Evolutionary conservation across 495 filamentous ascomycete species (phyloP), one percentile per base, ranked within the genome.

Genomic region (Hypoxylon lenormandii): DNA sequence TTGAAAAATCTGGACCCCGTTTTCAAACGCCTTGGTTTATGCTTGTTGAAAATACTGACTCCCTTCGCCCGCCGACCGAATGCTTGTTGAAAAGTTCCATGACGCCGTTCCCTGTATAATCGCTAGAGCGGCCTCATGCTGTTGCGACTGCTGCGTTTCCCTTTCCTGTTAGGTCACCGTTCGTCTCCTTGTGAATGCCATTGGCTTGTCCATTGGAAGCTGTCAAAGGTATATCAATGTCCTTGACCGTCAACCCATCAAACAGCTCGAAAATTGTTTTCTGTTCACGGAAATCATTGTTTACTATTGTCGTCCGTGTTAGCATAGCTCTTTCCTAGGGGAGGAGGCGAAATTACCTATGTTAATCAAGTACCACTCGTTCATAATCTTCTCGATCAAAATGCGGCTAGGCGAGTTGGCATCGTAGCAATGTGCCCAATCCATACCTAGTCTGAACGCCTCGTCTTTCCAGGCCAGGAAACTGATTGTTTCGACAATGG

Each of bases 391-490:
- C 65, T 92, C 85, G 64, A 99, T 91, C 54, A 98, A 77, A 68
- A 89, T 85, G 37, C 96, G 89, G 66, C 91, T 95, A n/a, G 92
- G 89, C 69, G 86, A 94, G 16, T 80, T 80, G 57, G 90, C 84
- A 42, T 92, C 86, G 72, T 97, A 90, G 73, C 96, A 98, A 67
- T 91, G 90, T 19, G 92, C 90, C 96, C 96, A 99, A 72, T 98
- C 94, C 53, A 90, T 84, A 46, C 96, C 96, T 19, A 99, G 86
- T 58, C 90, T 88, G 80, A 89, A 99, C 13, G 96, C 96, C 76
- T 99, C 96, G 68, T 99, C 96, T 81, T 97, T 97, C 96, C 96
- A 99, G 22, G 96, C 96, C 55, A 99, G 78, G 86, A 99, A 99
- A 79, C 91, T 95, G 78, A 98, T 88, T 5, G 92, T 96, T 80